Conservation (phyloP, 2,329 filamentous ascomycete genomes). For the Penicillium fuscoglaucum region DNA sequence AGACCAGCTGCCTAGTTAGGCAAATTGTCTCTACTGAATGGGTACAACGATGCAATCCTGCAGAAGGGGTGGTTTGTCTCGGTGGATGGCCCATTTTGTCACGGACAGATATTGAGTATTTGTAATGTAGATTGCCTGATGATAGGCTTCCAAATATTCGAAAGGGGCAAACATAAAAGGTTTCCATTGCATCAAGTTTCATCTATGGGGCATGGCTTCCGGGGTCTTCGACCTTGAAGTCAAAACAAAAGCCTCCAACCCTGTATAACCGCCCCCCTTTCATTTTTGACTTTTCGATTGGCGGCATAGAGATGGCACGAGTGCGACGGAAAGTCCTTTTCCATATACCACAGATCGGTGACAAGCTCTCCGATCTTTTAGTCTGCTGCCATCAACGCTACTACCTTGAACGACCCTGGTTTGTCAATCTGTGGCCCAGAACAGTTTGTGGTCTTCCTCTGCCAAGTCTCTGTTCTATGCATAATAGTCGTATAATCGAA, state of each 20-base stretch:
- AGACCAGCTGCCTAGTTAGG: neutral
- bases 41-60: neutral
- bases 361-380: slow-evolving; percentile 4
- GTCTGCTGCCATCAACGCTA: slow-evolving; percentile 14
- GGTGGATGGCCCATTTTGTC: neutral
- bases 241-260: neutral
- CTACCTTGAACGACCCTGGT: slow-evolving; percentile 19
- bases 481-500: neutral
- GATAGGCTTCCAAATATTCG: neutral
- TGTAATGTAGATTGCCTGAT: neutral
- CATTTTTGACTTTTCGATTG: slow-evolving; percentile 6
- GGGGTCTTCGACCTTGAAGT: slow-evolving; percentile 12
- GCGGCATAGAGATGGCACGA: neutral
- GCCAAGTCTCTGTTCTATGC: neutral
- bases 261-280: neutral
- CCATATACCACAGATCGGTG: slow-evolving; percentile 11
- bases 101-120: neutral
- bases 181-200: neutral
- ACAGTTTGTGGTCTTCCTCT: neutral
- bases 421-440: slow-evolving; percentile 10
- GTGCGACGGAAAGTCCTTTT: slow-evolving; percentile 3
- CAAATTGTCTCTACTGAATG: neutral
- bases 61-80: neutral
- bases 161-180: neutral
- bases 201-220: neutral